phyloP scores from a whole-genome alignment of 2,329 filamentous ascomycete genomes.

The Colletotrichum eremochloae region DNA sequence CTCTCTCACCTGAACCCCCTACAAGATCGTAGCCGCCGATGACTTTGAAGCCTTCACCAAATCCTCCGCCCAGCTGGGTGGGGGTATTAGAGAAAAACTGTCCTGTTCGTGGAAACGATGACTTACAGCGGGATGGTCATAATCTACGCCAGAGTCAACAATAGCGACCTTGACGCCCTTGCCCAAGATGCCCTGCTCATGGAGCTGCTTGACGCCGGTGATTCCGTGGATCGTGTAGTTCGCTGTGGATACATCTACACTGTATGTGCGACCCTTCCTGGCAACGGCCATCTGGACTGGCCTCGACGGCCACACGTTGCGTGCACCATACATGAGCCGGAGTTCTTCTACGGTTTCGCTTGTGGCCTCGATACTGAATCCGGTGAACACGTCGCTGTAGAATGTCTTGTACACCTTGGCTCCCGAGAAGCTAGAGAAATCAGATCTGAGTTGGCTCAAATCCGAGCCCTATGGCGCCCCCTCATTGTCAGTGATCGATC shows the following conservation, averaged over 20 bases:
- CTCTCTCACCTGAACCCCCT: conserved; percentile 26
- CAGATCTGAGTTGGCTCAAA: conserved; percentile 6
- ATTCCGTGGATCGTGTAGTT: conserved; percentile 55
- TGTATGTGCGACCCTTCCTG: conserved; percentile 3
- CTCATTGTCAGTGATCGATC: neutral
- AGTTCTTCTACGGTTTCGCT: conserved; percentile 22
- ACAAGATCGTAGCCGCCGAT: conserved; percentile 41
- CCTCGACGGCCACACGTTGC: conserved; percentile 40
- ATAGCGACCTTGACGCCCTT: conserved; percentile 55
- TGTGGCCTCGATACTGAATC: conserved; percentile 33
- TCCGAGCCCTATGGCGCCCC: conserved; percentile 10
- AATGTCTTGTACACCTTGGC: conserved; percentile 33
- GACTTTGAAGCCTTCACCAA: conserved; percentile 40
- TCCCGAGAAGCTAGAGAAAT: neutral
- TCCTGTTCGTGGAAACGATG: no score
- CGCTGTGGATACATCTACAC: neutral
- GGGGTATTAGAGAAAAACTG: neutral
- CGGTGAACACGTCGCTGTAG: conserved; percentile 35
- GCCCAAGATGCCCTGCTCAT: conserved; percentile 53
- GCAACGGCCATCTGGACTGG: conserved; percentile 19
- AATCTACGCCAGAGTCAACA: conserved; percentile 57
- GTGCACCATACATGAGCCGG: conserved; percentile 16
- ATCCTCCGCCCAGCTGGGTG: conserved; percentile 37
- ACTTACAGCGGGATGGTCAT: conserved; percentile 54
- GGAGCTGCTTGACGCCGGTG: conserved; percentile 55